Percentiles rank a stretch among this genome's conserved stretches.
Evolutionary conservation across 176 grass and related monocot species (phyloP).

Genomic region (Rhynchospora tenuis): DNA sequence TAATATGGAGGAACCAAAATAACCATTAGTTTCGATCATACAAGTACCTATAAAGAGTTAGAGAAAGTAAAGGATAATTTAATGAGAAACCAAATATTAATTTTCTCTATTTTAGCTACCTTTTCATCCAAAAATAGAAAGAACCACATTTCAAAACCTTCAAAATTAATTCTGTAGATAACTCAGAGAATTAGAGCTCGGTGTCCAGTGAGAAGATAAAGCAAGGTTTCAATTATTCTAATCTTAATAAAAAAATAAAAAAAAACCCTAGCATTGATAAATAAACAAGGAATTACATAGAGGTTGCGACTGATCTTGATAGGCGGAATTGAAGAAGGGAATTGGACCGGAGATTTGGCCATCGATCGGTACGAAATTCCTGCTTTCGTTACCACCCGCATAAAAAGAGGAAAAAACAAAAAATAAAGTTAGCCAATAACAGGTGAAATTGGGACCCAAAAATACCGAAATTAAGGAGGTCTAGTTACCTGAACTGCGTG

Average conservation of each 20-base stretch:
- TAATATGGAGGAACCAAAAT: not conserved
- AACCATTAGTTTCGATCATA: not conserved
- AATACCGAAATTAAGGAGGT: conserved; percentile 24
- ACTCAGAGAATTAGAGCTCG: conserved; percentile 7
- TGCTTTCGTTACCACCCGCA: conserved; percentile 16
- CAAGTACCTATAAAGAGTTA: not conserved
- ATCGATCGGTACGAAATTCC: conserved; percentile 76
- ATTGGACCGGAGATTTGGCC: conserved; percentile 72
- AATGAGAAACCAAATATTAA: not conserved
- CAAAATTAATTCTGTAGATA: not conserved
- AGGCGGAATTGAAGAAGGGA: conserved; percentile 59
- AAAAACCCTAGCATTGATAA: conserved; percentile 20
- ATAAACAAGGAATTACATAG: conserved; percentile 40
- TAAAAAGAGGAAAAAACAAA: conserved; percentile 8
- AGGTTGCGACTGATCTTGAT: conserved; percentile 73
- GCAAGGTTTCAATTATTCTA: conserved; percentile 6
- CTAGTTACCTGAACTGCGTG: conserved; percentile 49
- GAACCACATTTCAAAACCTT: not conserved
- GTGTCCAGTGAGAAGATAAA: not conserved
- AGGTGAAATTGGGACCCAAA: not conserved
- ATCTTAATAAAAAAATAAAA: not conserved
- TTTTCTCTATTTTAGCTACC: not conserved
- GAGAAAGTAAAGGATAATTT: not conserved
- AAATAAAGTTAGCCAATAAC: conserved; percentile 1
- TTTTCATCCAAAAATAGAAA: conserved; percentile 11